These are phyloP conservation scores for Jackrogersella minutella DNA, from an alignment of 495 filamentous ascomycete species.

Conservation along the genomic window DNA sequence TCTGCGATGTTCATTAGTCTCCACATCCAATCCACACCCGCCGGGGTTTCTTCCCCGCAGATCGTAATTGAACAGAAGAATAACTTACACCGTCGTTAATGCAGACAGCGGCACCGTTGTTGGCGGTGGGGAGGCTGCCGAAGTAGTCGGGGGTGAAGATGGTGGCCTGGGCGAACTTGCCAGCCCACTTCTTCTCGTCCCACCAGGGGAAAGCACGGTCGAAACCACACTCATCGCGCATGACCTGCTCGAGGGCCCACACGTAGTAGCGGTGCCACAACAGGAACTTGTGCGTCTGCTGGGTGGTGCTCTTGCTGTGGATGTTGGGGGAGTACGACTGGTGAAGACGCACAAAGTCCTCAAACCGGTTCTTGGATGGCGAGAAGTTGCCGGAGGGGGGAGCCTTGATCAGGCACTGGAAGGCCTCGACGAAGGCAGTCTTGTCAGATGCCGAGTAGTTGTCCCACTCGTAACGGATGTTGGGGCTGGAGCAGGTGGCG, in stretches of 20 bases:
- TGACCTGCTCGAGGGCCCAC: conserved; percentile 65
- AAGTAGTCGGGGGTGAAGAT: conserved; percentile 48
- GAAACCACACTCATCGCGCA: conserved; percentile 73
- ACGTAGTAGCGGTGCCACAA: conserved; percentile 74
- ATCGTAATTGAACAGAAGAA: too few relatives aligned
- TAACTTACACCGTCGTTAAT: conserved; percentile 49
- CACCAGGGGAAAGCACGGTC: conserved; percentile 54
- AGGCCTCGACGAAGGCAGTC: conserved; percentile 61
- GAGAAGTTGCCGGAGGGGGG: conserved; percentile 53
- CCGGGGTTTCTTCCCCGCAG: too few relatives aligned
- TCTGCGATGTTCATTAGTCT: conserved; percentile 22
- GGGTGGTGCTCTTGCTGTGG: conserved; percentile 60
- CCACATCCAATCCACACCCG: conserved; percentile 7
- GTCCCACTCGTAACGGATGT: conserved; percentile 48
- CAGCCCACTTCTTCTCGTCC: conserved; percentile 55
- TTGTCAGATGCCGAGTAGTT: conserved; percentile 43
- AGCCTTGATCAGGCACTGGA: conserved; percentile 61
- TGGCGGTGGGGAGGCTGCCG: conserved; percentile 39
- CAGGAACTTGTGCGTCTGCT: conserved; percentile 65
- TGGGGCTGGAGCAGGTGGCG: conserved; percentile 41
- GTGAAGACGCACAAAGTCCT: conserved; percentile 72
- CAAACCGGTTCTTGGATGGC: conserved; percentile 64
- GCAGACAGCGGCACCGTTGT: conserved; percentile 46
- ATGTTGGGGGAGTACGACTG: conserved; percentile 68
- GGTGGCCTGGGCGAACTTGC: conserved; percentile 43